A percentile compares a stretch with the other conserved stretches of the same genome.
phyloP scores from a whole-genome alignment of 2,329 filamentous ascomycete genomes.

The Chrysosporium queenslandicum region DNA sequence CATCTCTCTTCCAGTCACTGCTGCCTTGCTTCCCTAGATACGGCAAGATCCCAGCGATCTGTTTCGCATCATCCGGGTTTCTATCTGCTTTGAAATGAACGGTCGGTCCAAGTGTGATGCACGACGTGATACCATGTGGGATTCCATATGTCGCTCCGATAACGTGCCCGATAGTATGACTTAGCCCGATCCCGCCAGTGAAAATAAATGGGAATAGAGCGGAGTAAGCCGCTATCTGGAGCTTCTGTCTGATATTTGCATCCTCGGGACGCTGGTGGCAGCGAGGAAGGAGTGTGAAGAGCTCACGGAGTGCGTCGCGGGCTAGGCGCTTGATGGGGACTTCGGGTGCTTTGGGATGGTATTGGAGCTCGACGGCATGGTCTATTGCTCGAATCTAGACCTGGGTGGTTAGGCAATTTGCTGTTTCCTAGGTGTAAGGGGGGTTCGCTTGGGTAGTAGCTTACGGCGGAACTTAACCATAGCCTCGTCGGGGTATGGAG shows the following conservation, averaged over 20 bases:
- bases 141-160: slow-evolving; percentile 16
- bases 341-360: slow-evolving; percentile 14
- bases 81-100: slow-evolving; percentile 14
- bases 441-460: background rate
- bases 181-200: slow-evolving; percentile 12
- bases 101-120: slow-evolving; percentile 15
- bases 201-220: slow-evolving; percentile 15
- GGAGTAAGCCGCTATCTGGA: slow-evolving; percentile 14
- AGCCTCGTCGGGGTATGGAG: slow-evolving; percentile 12
- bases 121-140: slow-evolving; percentile 17
- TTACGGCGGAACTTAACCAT: slow-evolving; percentile 16
- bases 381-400: slow-evolving; percentile 16
- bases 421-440: background rate
- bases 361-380: slow-evolving; percentile 17
- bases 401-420: background rate
- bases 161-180: slow-evolving; percentile 16
- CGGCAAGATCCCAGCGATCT: slow-evolving; percentile 21
- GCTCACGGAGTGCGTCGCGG: slow-evolving; percentile 11
- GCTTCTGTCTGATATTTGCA: slow-evolving; percentile 14
- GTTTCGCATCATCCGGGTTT: slow-evolving; percentile 12
- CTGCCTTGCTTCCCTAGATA: slow-evolving; percentile 18
- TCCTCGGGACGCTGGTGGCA: slow-evolving; percentile 14
- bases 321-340: slow-evolving; percentile 14
- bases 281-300: slow-evolving; percentile 14
- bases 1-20: slow-evolving; percentile 17